phyloP scores from a whole-genome alignment of 2,329 filamentous ascomycete genomes.

The Neonectria neomacrospora region DNA sequence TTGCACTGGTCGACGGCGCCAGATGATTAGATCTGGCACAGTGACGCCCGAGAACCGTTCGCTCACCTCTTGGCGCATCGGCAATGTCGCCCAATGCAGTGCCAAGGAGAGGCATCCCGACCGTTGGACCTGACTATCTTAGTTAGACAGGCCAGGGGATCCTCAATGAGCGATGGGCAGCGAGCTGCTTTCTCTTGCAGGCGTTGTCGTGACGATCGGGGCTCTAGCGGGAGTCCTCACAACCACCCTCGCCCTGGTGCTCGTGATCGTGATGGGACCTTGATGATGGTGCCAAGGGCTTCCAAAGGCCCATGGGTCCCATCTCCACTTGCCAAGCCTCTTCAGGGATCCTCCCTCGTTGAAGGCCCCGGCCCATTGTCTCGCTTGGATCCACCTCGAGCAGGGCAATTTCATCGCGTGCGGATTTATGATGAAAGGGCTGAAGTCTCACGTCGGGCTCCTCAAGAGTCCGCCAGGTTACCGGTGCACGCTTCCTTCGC shows the following conservation, averaged over 20 bases:
- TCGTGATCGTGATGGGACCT: conserved; percentile 26
- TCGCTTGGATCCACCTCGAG: conserved; percentile 36
- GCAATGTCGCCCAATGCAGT: conserved; percentile 35
- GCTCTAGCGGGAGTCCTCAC: neutral
- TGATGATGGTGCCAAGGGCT: conserved; percentile 15
- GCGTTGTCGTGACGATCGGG: conserved; percentile 42
- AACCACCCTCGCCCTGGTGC: neutral
- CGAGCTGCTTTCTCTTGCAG: neutral
- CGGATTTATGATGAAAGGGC: conserved; percentile 28
- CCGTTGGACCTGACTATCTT: neutral
- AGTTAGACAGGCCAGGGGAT: conserved; percentile 5
- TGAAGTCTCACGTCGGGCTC: conserved; percentile 31
- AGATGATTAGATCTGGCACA: conserved; percentile 34
- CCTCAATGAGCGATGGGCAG: conserved; percentile 11
- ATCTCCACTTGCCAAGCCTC: conserved; percentile 39
- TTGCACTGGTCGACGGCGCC: neutral
- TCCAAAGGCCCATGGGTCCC: conserved; percentile 8
- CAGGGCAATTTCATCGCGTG: conserved; percentile 36
- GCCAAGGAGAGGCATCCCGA: conserved; percentile 25
- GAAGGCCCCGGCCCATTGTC: conserved; percentile 32
- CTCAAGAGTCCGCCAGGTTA: conserved; percentile 18
- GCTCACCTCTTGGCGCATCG: conserved; percentile 33
- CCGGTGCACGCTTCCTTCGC: conserved; percentile 25
- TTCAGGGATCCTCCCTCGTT: conserved; percentile 41
- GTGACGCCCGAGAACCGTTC: conserved; percentile 33